phyloP scores from a whole-genome alignment of 306 rosid genomes.

The Inga laurina region DNA sequence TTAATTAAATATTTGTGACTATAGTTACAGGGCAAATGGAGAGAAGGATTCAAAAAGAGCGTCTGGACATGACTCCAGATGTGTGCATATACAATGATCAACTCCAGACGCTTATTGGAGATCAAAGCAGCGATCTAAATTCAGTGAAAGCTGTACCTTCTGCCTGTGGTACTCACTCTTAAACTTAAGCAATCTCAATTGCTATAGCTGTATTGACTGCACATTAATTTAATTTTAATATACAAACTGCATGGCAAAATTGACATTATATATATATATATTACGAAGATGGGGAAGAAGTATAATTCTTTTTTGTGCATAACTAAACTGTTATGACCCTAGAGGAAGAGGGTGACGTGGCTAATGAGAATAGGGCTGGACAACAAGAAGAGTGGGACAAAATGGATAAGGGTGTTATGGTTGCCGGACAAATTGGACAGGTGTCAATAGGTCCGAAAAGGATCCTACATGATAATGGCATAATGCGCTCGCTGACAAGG shows the following conservation, averaged over 20 bases:
- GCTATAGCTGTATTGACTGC: background rate
- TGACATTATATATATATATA: background rate
- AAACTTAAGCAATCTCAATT: constrained; percentile 11
- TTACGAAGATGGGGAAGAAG: background rate
- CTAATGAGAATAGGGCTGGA: background rate
- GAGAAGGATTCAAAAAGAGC: constrained; percentile 38
- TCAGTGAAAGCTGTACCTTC: constrained; percentile 27
- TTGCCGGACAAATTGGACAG: background rate
- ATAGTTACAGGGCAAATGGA: constrained; percentile 41
- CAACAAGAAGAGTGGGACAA: background rate
- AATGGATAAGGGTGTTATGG: background rate
- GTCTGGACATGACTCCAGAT: constrained; percentile 27
- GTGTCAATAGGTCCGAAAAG: background rate
- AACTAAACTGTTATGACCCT: background rate
- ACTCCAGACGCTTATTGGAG: constrained; percentile 21
- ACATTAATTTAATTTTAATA: constrained; percentile 32
- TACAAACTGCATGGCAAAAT: background rate
- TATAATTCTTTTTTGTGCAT: background rate
- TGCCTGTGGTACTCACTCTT: constrained; percentile 15
- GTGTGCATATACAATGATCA: constrained; percentile 27
- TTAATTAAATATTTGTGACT: background rate
- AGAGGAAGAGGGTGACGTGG: background rate
- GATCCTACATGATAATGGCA: background rate
- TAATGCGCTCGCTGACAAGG: background rate
- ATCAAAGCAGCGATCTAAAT: background rate